Conservation (phyloP, 441 rosid genomes). For the Aleurites moluccanus region DNA sequence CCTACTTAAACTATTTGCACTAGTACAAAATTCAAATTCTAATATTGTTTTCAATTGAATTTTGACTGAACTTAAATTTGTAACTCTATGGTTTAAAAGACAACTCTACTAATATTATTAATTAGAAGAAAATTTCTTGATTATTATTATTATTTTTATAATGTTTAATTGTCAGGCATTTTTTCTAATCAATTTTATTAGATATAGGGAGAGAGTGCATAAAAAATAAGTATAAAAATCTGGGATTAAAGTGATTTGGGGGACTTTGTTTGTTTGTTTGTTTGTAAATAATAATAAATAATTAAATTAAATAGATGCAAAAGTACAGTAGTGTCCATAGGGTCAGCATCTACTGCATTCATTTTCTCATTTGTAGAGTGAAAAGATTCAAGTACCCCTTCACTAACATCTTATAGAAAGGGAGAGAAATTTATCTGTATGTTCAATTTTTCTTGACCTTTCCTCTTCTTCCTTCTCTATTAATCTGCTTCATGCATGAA, state of each 20-base stretch:
- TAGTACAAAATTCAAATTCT: constrained; percentile 1
- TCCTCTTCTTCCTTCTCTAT: constrained; percentile 35
- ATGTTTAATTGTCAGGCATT: background rate
- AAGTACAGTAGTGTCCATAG: constrained; percentile 29
- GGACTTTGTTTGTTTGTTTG: background rate
- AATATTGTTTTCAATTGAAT: too few relatives aligned
- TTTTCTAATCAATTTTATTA: too few relatives aligned
- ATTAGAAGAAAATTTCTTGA: too few relatives aligned
- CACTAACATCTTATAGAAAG: too few relatives aligned
- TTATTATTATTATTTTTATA: background rate
- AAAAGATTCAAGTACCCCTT: constrained; percentile 20
- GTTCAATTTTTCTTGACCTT: constrained; percentile 36
- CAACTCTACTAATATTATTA: too few relatives aligned
- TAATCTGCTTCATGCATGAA: constrained; percentile 45
- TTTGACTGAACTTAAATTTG: too few relatives aligned
- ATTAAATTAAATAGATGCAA: background rate
- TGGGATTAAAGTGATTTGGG: background rate
- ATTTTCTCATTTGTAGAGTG: constrained; percentile 1
- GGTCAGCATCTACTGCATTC: background rate
- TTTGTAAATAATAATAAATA: background rate
- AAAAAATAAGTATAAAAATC: too few relatives aligned
- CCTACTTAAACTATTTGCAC: constrained; percentile 7
- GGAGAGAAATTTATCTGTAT: constrained; percentile 25
- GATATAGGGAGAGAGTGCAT: background rate
- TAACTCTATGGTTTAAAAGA: too few relatives aligned